Evolutionary conservation across 2,329 filamentous ascomycete species (phyloP).

Genomic region (Curvularia verruculosa): DNA sequence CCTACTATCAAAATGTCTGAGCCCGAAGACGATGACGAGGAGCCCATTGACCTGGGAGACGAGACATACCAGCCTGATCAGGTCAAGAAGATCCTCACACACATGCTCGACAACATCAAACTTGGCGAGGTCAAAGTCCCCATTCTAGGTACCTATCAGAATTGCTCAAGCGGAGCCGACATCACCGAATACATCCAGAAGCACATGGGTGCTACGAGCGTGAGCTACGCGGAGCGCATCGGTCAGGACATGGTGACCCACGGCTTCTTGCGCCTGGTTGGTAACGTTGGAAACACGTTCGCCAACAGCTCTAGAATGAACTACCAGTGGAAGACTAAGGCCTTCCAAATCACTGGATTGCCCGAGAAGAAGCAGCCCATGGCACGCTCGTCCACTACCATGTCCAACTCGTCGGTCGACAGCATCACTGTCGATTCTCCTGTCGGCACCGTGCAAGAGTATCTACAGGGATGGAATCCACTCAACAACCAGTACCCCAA

Average conservation of each 20-base stretch:
- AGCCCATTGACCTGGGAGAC: conserved; percentile 88
- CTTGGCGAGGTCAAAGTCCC: conserved; percentile 92
- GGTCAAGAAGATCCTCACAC: conserved; percentile 84
- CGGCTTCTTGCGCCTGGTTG: conserved; percentile 87
- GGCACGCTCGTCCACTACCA: conserved; percentile 74
- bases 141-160: conserved; percentile 92
- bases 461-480: conserved; percentile 90
- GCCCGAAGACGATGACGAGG: conserved; percentile 70
- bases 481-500: conserved; percentile 90
- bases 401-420: conserved; percentile 52
- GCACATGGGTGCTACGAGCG: conserved; percentile 79
- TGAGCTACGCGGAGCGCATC: conserved; percentile 91
- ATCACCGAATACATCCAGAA: conserved; percentile 96
- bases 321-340: conserved; percentile 95
- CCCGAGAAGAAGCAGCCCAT: conserved; percentile 83
- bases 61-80: conserved; percentile 83
- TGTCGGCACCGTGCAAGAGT: conserved; percentile 83
- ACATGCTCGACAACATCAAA: conserved; percentile 86
- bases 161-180: conserved; percentile 87
- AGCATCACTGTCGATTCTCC: conserved; percentile 74
- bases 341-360: conserved; percentile 84
- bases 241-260: conserved; percentile 88
- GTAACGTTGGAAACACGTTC: conserved; percentile 93
- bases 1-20: conserved; percentile 89
- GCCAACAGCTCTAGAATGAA: conserved; percentile 97